A percentile compares a stretch with the other conserved stretches of the same genome.
These are phyloP conservation scores for Plasmodium adleri DNA, from an alignment of 169 alveolate species.

Conservation along the genomic window DNA sequence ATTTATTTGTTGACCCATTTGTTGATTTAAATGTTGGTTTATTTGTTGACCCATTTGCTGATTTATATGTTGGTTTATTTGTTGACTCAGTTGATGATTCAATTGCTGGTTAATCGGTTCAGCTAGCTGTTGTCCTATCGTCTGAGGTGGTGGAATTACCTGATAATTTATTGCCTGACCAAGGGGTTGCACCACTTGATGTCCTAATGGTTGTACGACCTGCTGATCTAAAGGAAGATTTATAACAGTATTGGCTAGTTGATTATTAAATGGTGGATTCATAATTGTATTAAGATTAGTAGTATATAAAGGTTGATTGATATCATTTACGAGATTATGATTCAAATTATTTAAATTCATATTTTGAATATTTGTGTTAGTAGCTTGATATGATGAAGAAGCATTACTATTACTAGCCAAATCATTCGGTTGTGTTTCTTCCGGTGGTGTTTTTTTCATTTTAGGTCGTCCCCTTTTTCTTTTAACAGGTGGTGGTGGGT, in stretches of 20 bases:
- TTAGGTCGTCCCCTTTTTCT: conserved; percentile 61
- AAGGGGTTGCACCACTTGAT: conserved; percentile 1
- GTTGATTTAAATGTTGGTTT: conserved; percentile 8
- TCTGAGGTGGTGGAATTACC: not conserved
- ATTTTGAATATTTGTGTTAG: not conserved
- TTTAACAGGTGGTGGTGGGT: conserved; percentile 23
- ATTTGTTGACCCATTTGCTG: conserved; percentile 8
- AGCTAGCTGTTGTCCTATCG: conserved; percentile 2
- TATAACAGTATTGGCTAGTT: conserved; percentile 12
- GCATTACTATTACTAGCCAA: conserved; percentile 7
- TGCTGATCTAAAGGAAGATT: conserved; percentile 27
- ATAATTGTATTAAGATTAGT: conserved; percentile 13
- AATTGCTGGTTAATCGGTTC: not conserved
- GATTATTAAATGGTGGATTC: conserved; percentile 3
- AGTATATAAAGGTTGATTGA: not conserved
- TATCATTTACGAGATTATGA: not conserved
- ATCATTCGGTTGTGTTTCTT: conserved; percentile 36
- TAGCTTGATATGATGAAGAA: not conserved
- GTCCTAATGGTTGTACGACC: conserved; percentile 5
- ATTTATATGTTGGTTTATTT: conserved; percentile 15
- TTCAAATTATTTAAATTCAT: not conserved
- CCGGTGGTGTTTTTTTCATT: conserved; percentile 45
- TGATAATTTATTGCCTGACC: conserved; percentile 6
- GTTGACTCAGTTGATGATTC: conserved; percentile 16
- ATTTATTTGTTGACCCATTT: not conserved